phyloP scores from a whole-genome alignment of 2,329 filamentous ascomycete genomes.

The Colletotrichum shisoi region DNA sequence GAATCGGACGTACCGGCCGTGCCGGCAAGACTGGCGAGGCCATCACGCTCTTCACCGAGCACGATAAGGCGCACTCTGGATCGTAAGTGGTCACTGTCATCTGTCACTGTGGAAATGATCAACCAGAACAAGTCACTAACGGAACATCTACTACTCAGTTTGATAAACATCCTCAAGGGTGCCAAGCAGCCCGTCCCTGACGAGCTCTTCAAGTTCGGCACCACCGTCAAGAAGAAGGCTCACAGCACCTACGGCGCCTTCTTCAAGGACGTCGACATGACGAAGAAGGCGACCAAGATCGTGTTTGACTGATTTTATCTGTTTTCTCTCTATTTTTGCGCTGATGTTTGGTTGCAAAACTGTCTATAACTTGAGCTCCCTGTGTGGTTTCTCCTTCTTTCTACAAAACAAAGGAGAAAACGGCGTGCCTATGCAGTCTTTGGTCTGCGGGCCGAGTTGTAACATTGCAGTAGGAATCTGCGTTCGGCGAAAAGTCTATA shows the following conservation, averaged over 20 bases:
- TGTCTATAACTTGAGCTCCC: neutral
- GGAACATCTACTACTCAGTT: conserved; percentile 54
- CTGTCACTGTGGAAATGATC: neutral
- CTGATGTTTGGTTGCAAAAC: neutral
- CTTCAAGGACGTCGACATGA: conserved; percentile 87
- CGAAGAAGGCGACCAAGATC: conserved; percentile 88
- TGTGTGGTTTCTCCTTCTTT: too few species aligned
- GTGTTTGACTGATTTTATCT: conserved; percentile 72
- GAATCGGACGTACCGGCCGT: conserved; percentile 93
- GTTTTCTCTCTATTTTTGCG: neutral
- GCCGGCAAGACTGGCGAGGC: conserved; percentile 89
- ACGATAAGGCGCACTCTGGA: conserved; percentile 91
- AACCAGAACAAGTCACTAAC: conserved; percentile 33
- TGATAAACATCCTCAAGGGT: conserved; percentile 95
- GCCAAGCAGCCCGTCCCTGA: conserved; percentile 91
- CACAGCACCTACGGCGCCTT: conserved; percentile 96
- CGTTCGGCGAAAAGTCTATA: conserved; percentile 63
- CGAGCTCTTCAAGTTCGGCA: conserved; percentile 91
- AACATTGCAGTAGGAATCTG: conserved; percentile 61
- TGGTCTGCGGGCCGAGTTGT: conserved; percentile 52
- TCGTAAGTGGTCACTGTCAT: conserved; percentile 65
- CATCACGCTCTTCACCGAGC: conserved; percentile 92
- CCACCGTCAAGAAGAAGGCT: conserved; percentile 98
- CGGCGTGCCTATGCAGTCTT: conserved; percentile 39
- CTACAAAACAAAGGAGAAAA: neutral